phyloP scores from a whole-genome alignment of 2,329 filamentous ascomycete genomes.

The Pezicula neosporulosa region DNA sequence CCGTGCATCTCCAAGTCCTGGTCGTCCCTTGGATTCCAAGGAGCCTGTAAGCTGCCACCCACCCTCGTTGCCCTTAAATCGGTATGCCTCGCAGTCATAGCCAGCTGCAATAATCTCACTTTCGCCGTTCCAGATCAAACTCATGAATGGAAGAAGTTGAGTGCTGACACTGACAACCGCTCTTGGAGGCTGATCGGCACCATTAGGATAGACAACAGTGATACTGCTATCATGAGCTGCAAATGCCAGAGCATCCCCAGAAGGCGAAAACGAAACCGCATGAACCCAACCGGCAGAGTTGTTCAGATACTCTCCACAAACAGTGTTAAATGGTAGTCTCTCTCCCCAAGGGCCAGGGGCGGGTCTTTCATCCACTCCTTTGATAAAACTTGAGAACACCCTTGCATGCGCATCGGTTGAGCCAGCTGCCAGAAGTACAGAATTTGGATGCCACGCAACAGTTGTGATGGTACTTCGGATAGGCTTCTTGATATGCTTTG shows the following conservation, averaged over 20 bases:
- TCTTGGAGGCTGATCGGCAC: conserved; percentile 81
- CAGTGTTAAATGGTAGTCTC: conserved; percentile 93
- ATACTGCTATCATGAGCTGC: conserved; percentile 94
- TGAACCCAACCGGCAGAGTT: conserved; percentile 97
- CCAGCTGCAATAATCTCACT: conserved; percentile 93
- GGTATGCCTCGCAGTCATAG: conserved; percentile 86
- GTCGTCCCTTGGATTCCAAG: conserved; percentile 64
- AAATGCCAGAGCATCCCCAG: conserved; percentile 89
- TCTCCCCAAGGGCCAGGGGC: conserved; percentile 92
- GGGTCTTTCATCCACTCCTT: conserved; percentile 83
- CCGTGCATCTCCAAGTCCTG: conserved; percentile 48
- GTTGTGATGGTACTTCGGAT: conserved; percentile 96
- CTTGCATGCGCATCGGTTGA: conserved; percentile 96
- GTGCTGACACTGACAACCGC: conserved; percentile 90
- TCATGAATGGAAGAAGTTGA: conserved; percentile 88
- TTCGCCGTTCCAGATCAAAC: conserved; percentile 88
- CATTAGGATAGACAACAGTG: conserved; percentile 92
- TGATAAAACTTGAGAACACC: conserved; percentile 94
- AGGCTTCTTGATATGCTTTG: conserved; percentile 98
- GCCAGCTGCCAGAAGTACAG: conserved; percentile 87
- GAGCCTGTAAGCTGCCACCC: conserved; percentile 85
- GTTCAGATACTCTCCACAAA: conserved; percentile 95
- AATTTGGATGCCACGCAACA: conserved; percentile 96
- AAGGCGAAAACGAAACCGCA: conserved; percentile 87
- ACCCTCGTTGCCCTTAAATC: conserved; percentile 71